Base-by-base conservation (phyloP, 2,329 filamentous ascomycete genomes). In the Harringtonia lauricola region DNA sequence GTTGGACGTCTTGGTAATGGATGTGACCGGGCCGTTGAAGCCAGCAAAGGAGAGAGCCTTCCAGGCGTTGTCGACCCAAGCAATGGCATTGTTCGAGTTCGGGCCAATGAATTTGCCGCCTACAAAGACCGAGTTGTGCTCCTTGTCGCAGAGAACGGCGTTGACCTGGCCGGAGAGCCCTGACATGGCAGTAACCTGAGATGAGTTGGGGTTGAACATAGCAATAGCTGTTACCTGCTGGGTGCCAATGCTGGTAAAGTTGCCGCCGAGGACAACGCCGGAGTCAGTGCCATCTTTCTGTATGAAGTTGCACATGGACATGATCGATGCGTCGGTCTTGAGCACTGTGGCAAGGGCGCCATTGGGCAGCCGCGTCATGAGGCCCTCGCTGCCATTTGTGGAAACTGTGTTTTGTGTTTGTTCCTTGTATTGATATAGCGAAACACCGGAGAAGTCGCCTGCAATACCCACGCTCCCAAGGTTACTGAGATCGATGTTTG, bases 391-490 rank as follows among this genome's bases (percentile, higher is more conserved):
- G 58, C 85, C 86, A 68, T 94, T 88, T 47, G 73, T 76, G 55
- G 66, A 79, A 54, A 78, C 75, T 15, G 73, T 65, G 48, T 71
- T 68, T 61, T 90, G 78, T 46, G 71, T 81, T 60, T 98, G 90
- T 49, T 83, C 86, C 55, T 83, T 71, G 56, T 81, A 96, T 58
- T 89, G 71, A 66, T 92, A 96, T 33, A 95, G 68, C 13, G 92
- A 95, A 55, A 96, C 84, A 43, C 88, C 86, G 56, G 86, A 79
- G 60, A 95, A 98, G 63, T 95, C 82, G 54, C 92, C 92, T 2
- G 80, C 83, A 47, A 98, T 72, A 43, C 85, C 88, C 52, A 95
- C 81, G 54, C 84, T 79, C 46, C 92, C 92, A 30, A 98, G 69
- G 45, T 79, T 68, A 24, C 74, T 76, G 47, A 95, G 73, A 58